These are phyloP conservation scores for Populus ilicifolia DNA, from an alignment of 345 rosid species.

Conservation along the genomic window DNA sequence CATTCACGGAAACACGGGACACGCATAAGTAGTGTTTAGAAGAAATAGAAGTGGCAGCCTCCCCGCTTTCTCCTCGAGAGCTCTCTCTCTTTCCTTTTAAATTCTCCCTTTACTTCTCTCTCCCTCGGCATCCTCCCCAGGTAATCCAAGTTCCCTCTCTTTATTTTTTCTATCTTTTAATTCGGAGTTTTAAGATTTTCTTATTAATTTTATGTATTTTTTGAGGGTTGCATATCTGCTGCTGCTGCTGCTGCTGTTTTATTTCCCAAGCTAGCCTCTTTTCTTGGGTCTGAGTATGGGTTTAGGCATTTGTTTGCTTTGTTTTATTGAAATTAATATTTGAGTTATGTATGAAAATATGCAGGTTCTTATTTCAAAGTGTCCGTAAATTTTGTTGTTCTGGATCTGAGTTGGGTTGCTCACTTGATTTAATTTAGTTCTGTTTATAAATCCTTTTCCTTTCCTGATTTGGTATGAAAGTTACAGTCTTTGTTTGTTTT, in stretches of 20 bases:
- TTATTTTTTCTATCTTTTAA: not conserved
- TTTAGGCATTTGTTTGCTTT: not conserved
- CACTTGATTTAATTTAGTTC: not conserved
- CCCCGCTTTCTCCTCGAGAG: not conserved
- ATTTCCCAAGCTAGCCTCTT: not conserved
- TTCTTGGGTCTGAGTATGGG: not conserved
- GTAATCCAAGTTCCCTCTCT: conserved; percentile 1
- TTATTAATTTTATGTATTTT: not conserved
- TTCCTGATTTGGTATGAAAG: not conserved
- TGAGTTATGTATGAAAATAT: not conserved
- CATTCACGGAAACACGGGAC: not conserved
- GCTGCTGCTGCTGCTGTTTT: no score
- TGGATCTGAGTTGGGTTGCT: not conserved
- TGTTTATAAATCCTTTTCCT: not conserved
- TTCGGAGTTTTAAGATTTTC: not conserved
- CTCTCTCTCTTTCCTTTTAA: not conserved
- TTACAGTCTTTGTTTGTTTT: not conserved
- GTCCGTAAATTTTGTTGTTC: not conserved
- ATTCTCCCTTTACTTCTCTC: not conserved
- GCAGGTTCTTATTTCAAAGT: not conserved
- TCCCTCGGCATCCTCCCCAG: conserved; percentile 22
- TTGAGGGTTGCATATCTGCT: no score
- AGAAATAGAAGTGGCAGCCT: not conserved
- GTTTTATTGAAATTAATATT: not conserved
- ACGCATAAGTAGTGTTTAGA: not conserved